Base-by-base conservation (phyloP, 352 stramenopile genomes). In the Pythium brassicae region DNA sequence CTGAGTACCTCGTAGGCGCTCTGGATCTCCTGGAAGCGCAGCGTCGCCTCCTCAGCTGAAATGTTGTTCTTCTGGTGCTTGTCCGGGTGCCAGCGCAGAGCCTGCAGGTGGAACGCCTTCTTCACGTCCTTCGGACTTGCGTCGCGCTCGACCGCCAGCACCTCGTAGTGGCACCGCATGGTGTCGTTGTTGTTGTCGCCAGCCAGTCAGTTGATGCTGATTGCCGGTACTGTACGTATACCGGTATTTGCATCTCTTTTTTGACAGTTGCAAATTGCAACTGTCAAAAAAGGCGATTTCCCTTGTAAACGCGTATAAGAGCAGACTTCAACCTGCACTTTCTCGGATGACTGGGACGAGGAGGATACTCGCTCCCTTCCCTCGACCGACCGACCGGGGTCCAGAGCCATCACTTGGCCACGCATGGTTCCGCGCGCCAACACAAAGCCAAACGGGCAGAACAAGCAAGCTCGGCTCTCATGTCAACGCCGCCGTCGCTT, bases 151-250 rank as follows among this genome's bases (percentile, higher is more conserved):
- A 88, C 54, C 29, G 60, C 65, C 27, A 94, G 78, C 64, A 93
- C 85, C 37, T 92, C 85, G 62, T 94, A 94, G 73, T 93, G 80
- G 55, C 85, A 94, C 26, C 66, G 81, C 81, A 94, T 90, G 23
- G 10, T 51, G 45, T 1, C 15, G 15, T 14, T 14, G 5, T n/a
- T 37, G 26, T 32, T 22, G 45, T 32, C 15, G 14, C 45, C 43
- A 49, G 43, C 43, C 17, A 49, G n/a, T 25, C n/a, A 49, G 22
- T 37, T 9, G 32, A 37, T 37, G 32, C 14, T 11, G 14, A 37
- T 37, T 37, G 32, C 14, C 32, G 32, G 14, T 37, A n/a, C n/a
- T n/a, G n/a, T n/a, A n/a, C n/a, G n/a, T n/a, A n/a, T 37, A 11
- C 14, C 6, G 32, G 9, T 37, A 35, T 37, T 37, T 8, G 8